A percentile compares a stretch with the other conserved stretches of the same genome.
Conservation (phyloP, 2,329 filamentous ascomycete species). For the Botrytis aclada region DNA sequence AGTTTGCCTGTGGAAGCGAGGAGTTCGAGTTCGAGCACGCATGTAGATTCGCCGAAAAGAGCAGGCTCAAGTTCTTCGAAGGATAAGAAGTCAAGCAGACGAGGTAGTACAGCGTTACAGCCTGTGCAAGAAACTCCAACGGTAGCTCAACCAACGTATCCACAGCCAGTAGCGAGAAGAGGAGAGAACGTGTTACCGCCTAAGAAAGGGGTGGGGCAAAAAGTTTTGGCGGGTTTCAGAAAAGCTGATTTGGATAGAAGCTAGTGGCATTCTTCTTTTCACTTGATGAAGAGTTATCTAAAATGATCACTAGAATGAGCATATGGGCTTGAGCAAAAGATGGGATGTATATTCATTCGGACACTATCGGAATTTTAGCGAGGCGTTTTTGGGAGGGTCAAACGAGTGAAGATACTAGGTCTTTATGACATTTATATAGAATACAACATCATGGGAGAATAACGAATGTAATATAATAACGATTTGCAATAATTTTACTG, state of each 20-base stretch:
- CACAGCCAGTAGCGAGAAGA: slow-evolving; percentile 16
- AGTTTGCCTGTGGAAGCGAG: slow-evolving; percentile 26
- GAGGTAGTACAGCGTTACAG: slow-evolving; percentile 16
- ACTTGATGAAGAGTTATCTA: not conserved
- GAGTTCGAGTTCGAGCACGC: slow-evolving; percentile 14
- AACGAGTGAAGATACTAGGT: not conserved
- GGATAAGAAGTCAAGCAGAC: slow-evolving; percentile 16
- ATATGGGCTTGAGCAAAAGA: no score
- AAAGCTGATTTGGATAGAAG: slow-evolving; percentile 34
- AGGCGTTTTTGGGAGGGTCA: not conserved
- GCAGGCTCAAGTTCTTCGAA: slow-evolving; percentile 12
- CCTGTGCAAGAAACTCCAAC: slow-evolving; percentile 24
- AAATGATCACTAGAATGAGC: no score
- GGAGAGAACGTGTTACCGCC: slow-evolving; percentile 5
- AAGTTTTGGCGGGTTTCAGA: slow-evolving; percentile 27
- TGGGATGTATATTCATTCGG: not conserved
- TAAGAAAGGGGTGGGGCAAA: slow-evolving; percentile 26
- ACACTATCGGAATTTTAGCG: not conserved
- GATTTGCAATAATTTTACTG: not conserved
- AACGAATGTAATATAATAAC: not conserved
- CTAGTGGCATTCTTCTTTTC: not conserved
- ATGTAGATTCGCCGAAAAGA: slow-evolving; percentile 18
- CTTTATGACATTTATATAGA: not conserved
- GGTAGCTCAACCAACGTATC: slow-evolving; percentile 17
- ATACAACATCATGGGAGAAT: not conserved